Conservation (phyloP, 148 eudicot genomes). For the Rhododendron ferrugineum region DNA sequence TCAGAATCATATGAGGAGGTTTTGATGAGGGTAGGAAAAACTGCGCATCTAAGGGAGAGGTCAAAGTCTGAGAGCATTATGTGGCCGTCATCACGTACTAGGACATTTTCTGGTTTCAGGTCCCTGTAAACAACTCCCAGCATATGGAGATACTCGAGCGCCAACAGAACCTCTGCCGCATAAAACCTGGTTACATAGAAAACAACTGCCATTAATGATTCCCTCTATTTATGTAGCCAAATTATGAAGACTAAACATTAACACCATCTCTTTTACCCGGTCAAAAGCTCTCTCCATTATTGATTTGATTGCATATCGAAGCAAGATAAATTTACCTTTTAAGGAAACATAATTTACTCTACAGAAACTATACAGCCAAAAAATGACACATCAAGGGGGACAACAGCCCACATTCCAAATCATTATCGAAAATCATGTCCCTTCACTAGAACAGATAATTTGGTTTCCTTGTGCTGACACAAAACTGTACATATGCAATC, state of each 20-base stretch:
- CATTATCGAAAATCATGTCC: neutral
- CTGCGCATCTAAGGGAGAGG: slow-evolving; percentile 37
- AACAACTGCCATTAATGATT: neutral
- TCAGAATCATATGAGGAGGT: slow-evolving; percentile 16
- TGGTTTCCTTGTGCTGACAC: neutral
- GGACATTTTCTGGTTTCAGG: slow-evolving; percentile 41
- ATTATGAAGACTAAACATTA: neutral
- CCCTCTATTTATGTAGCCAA: neutral
- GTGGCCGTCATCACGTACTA: slow-evolving; percentile 47
- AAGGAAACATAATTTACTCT: neutral
- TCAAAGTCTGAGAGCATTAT: slow-evolving; percentile 47
- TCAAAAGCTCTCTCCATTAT: neutral
- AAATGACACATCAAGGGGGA: neutral
- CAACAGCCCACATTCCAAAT: neutral
- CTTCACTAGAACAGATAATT: neutral
- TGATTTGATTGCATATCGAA: neutral
- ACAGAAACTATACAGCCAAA: neutral
- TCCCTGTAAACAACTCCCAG: slow-evolving; percentile 47
- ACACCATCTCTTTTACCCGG: neutral
- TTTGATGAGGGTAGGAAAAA: slow-evolving; percentile 35
- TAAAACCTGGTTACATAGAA: slow-evolving; percentile 19
- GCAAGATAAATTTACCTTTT: neutral
- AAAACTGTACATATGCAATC: neutral
- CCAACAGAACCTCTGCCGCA: slow-evolving; percentile 33
- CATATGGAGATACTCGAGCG: slow-evolving; percentile 47